Base-by-base conservation (phyloP, 2,329 filamentous ascomycete species). In the Penicillium aurantiogriseum region DNA sequence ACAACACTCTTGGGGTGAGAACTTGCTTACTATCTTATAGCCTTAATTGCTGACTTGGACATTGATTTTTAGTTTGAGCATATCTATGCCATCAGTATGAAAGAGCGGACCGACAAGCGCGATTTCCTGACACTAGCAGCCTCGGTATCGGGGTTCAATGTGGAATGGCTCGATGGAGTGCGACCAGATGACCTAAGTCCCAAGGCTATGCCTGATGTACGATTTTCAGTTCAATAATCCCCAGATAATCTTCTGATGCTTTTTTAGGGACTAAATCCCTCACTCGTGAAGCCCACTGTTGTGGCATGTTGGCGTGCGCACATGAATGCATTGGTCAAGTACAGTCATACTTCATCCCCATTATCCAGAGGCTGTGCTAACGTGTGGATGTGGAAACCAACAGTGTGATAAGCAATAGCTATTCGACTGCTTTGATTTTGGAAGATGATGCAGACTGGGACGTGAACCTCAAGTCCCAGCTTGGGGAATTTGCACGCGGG, bases 401-500 rank as follows among this genome's bases (percentile, higher is more conserved):
- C n/a, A 75, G 73, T 23, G 71, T 84, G 13, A 73, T 84, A 13
- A 70, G 77, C n/a, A 68, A 77, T 11, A 76, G 78, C 40, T 62
- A 82, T 3, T 70, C 74, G 1, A 80, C 78, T 1, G 81, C 80
- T 0, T 69, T 85, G 2, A 80, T 85, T 11, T 66, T 85, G 27
- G 83, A 85, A 63, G 83, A 85, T 63, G 83, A 85, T 55, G 76
- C 78, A 21, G 83, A 85, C 69, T 85, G 83, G 83, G 83, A 85
- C 55, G 68, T 84, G 13, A 71, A 76, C 0, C 67, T 85, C 25
- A 80, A 80, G 33, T 51, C 69, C 0, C 83, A 85, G 63, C 74
- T 85, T 17, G 71, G 71, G 10, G 70, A 71, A 36, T 74, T 75
- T 27, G 73, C 73, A 3, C 59, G 66, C 42, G 69, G 66, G 0